phyloP scores from a whole-genome alignment of 2,329 filamentous ascomycete genomes.

The Sarocladiaceae sp. region DNA sequence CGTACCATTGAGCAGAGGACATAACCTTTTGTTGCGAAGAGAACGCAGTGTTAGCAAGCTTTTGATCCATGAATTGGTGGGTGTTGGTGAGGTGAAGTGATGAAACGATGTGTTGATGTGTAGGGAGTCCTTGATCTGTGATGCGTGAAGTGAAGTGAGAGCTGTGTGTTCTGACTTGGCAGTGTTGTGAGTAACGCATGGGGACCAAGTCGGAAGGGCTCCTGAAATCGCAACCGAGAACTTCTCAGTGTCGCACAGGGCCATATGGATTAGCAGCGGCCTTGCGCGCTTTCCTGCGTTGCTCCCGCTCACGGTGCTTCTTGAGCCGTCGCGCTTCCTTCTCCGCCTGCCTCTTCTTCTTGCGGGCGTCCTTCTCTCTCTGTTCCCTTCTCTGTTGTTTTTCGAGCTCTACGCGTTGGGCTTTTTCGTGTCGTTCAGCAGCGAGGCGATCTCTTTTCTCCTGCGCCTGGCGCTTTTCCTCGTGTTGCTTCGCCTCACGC shows the following conservation, averaged over 20 bases:
- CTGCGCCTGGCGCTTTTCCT: constrained; percentile 14
- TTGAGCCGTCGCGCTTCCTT: background rate
- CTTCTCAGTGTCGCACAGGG: background rate
- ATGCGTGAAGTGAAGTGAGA: no score
- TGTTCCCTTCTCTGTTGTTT: constrained; percentile 8
- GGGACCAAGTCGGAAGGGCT: background rate
- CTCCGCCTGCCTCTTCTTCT: background rate
- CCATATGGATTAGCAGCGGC: background rate
- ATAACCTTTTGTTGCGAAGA: constrained; percentile 52
- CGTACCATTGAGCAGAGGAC: constrained; percentile 80
- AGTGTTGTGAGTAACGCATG: background rate
- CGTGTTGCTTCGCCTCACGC: constrained; percentile 10
- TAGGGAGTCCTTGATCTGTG: no score
- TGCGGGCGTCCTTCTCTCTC: constrained; percentile 8
- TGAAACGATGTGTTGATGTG: background rate
- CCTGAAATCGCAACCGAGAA: background rate
- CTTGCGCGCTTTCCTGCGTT: background rate
- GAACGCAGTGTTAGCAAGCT: constrained; percentile 10
- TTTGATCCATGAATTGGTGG: background rate
- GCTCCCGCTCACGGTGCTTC: background rate
- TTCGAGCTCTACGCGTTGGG: background rate
- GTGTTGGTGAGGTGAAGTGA: background rate
- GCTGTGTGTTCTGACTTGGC: background rate
- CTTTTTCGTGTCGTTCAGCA: constrained; percentile 11
- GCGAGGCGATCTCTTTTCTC: constrained; percentile 7